phyloP scores from a whole-genome alignment of 768 basidiomycete genomes.

The Pisolithus tinctorius region DNA sequence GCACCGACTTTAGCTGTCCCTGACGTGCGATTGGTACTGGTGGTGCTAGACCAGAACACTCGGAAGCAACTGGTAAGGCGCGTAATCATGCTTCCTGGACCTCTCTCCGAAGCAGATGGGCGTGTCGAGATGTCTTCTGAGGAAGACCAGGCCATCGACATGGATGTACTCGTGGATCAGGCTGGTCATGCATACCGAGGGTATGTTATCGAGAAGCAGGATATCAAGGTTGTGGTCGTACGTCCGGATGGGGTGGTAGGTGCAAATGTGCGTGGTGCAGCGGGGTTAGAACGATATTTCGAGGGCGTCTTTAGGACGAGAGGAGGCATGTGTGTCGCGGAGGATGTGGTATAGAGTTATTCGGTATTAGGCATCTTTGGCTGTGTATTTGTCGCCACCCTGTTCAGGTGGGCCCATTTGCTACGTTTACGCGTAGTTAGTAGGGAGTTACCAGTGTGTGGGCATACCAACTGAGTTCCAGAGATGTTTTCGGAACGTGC shows the following conservation, averaged over 20 bases:
- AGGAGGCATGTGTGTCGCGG: too few species aligned
- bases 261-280: constrained; percentile 22
- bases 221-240: constrained; percentile 19
- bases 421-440: too few species aligned
- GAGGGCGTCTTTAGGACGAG: constrained; percentile 12
- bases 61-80: neutral
- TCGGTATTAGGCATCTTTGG: too few species aligned
- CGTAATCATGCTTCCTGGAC: neutral
- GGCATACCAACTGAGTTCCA: too few species aligned
- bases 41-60: neutral
- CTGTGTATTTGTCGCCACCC: too few species aligned
- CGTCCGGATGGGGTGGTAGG: constrained; percentile 39
- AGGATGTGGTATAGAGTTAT: too few species aligned
- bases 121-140: neutral
- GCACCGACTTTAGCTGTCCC: constrained; percentile 6
- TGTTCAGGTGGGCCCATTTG: too few species aligned
- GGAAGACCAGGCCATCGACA: neutral
- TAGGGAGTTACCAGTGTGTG: too few species aligned
- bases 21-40: neutral
- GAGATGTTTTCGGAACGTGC: too few species aligned
- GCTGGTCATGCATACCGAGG: neutral
- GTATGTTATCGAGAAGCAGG: neutral
- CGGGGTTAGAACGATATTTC: neutral
- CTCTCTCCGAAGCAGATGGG: neutral
- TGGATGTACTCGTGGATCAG: neutral